Evolutionary conservation across 169 alveolate genomes (phyloP).

Genomic region (Plasmodium reichenowi): DNA sequence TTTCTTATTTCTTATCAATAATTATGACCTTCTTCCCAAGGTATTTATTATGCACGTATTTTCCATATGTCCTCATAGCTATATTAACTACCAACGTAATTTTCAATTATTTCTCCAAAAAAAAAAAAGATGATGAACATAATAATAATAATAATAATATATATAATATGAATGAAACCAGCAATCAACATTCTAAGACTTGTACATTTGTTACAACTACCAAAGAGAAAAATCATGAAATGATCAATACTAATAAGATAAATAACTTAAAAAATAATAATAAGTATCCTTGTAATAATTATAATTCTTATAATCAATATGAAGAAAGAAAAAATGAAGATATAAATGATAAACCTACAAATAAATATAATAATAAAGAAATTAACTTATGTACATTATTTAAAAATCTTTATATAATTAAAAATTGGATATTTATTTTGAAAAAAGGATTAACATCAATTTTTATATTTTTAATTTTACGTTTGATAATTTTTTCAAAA

Average conservation of each 20-base stretch:
- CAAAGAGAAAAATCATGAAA: not conserved
- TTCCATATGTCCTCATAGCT: constrained; percentile 41
- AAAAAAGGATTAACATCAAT: constrained; percentile 51
- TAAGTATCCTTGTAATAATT: not conserved
- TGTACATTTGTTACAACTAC: too few species aligned
- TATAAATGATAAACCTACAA: not conserved
- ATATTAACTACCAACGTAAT: constrained; percentile 8
- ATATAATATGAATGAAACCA: too few species aligned
- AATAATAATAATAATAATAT: not conserved
- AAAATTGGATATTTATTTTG: constrained; percentile 7
- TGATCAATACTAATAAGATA: not conserved
- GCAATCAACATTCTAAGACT: not conserved
- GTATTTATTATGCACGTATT: constrained; percentile 43
- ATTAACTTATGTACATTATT: not conserved
- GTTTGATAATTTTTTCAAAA: constrained; percentile 6
- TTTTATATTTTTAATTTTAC: constrained; percentile 24
- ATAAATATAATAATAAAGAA: not conserved
- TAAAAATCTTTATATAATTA: not conserved
- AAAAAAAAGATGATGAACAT: not conserved
- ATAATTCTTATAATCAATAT: not conserved
- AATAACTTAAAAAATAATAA: not conserved
- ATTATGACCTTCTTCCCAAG: constrained; percentile 43
- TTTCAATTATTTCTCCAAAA: not conserved
- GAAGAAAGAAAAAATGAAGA: not conserved
- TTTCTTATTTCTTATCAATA: constrained; percentile 23